These are phyloP conservation scores for Lecanosticta acicola DNA, from an alignment of 2,329 filamentous ascomycete genomes.

Conservation along the genomic window DNA sequence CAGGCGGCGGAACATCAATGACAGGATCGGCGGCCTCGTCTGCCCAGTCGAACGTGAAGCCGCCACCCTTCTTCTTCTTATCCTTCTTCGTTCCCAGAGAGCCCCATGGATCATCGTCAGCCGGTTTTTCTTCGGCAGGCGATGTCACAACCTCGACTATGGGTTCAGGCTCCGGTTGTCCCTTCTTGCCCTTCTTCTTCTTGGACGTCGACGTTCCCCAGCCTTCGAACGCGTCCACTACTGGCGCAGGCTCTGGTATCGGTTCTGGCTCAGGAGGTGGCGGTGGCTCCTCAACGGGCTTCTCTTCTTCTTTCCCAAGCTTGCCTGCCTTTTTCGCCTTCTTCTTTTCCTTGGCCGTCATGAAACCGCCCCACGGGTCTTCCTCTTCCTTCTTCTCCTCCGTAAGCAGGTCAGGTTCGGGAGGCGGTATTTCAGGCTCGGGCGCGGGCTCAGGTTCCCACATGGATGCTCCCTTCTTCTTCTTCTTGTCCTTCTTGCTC, in stretches of 20 bases:
- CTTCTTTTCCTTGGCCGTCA: slow-evolving; percentile 42
- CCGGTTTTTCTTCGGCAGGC: slow-evolving; percentile 25
- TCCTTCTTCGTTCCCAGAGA: slow-evolving; percentile 22
- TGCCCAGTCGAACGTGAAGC: slow-evolving; percentile 31
- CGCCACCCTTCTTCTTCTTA: slow-evolving; percentile 39
- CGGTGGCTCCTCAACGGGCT: slow-evolving; percentile 26
- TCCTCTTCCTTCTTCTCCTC: slow-evolving; percentile 36
- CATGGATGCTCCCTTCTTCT: slow-evolving; percentile 32
- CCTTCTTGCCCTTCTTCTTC: slow-evolving; percentile 30
- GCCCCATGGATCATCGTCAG: slow-evolving; percentile 25
- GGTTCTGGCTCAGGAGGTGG: slow-evolving; percentile 15
- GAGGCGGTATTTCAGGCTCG: slow-evolving; percentile 32
- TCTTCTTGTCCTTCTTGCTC: slow-evolving; percentile 41
- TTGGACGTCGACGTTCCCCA: slow-evolving; percentile 27
- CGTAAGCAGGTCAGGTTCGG: slow-evolving; percentile 37
- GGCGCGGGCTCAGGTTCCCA: slow-evolving; percentile 29
- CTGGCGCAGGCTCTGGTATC: slow-evolving; percentile 17
- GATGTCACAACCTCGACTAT: slow-evolving; percentile 15
- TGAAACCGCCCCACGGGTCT: slow-evolving; percentile 30
- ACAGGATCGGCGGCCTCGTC: slow-evolving; percentile 22
- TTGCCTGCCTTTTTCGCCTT: slow-evolving; percentile 47
- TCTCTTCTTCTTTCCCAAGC: slow-evolving; percentile 28
- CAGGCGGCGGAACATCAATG: slow-evolving; percentile 23
- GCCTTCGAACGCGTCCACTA: slow-evolving; percentile 18
- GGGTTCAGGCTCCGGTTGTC: slow-evolving; percentile 23